Evolutionary conservation across 192 early-diverging fungal genomes (phyloP).

Genomic region (Jimgerdemannia flammicorona): DNA sequence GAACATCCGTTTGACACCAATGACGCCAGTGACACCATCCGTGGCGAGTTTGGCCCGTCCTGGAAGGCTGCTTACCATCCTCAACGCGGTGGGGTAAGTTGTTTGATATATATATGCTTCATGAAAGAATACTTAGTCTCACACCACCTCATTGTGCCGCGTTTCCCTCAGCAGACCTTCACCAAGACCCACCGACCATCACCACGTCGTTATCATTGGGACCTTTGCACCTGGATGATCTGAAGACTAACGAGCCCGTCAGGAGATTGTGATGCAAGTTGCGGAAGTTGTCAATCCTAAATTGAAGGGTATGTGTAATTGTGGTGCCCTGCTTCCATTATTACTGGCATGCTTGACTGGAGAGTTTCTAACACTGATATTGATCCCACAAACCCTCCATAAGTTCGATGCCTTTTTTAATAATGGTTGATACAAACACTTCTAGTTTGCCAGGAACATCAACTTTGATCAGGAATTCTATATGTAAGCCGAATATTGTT

Average conservation of each 20-base stretch:
- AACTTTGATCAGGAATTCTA: conserved; percentile 21
- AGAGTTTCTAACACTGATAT: background rate
- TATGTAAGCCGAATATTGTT: conserved; percentile 5
- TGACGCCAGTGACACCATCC: conserved; percentile 5
- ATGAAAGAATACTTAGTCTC: background rate
- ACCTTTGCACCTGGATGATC: background rate
- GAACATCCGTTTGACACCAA: conserved; percentile 8
- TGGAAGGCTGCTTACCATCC: background rate
- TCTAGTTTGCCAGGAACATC: conserved; percentile 10
- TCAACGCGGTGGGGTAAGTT: background rate
- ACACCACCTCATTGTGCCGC: background rate
- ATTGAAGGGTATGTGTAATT: conserved; percentile 16
- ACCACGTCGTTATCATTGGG: no score
- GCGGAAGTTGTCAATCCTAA: conserved; percentile 17
- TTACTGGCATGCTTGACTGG: background rate
- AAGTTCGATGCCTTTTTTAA: conserved; percentile 12
- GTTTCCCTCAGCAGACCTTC: background rate
- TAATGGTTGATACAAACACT: conserved; percentile 13
- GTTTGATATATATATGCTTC: background rate
- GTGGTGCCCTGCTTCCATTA: background rate
- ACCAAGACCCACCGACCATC: background rate
- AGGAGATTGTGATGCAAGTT: conserved; percentile 24
- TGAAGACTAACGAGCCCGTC: background rate
- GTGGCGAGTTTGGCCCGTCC: conserved; percentile 7
- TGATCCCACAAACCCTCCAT: conserved; percentile 3